Evolutionary conservation across 2,329 filamentous ascomycete genomes (phyloP).

Genomic region (Sclerotinia minor): DNA sequence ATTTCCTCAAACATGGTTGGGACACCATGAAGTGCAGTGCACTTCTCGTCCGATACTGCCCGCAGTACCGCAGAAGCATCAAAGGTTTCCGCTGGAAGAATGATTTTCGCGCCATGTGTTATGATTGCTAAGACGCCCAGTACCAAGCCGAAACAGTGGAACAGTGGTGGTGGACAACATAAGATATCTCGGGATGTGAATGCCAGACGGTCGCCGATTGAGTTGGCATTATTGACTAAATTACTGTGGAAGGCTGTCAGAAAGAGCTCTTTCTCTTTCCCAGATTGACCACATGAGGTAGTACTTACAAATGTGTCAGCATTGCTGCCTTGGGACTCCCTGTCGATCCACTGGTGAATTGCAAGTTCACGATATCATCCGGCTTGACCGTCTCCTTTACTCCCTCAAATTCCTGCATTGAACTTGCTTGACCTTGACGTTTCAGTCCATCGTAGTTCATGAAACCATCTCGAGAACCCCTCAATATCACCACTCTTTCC

Average conservation of each 20-base stretch:
- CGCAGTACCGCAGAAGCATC: constrained; percentile 65
- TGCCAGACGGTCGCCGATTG: constrained; percentile 45
- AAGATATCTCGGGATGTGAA: constrained; percentile 66
- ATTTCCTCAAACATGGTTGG: constrained; percentile 64
- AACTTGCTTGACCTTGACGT: constrained; percentile 51
- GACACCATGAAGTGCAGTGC: constrained; percentile 77
- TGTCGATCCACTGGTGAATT: constrained; percentile 75
- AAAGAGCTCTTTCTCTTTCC: not conserved
- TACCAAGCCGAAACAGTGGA: constrained; percentile 81
- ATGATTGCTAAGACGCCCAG: constrained; percentile 52
- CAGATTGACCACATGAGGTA: not conserved
- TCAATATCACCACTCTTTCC: constrained; percentile 59
- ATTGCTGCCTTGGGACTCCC: constrained; percentile 73
- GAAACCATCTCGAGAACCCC: constrained; percentile 56
- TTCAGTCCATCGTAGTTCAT: constrained; percentile 60
- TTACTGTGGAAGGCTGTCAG: constrained; percentile 28
- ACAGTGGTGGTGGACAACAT: constrained; percentile 74
- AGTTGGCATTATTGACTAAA: constrained; percentile 36
- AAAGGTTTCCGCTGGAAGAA: constrained; percentile 75
- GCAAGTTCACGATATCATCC: constrained; percentile 70
- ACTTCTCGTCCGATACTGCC: constrained; percentile 65
- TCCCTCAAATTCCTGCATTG: constrained; percentile 51
- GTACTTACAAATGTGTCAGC: constrained; percentile 53
- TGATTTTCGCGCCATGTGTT: constrained; percentile 62
- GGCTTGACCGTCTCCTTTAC: constrained; percentile 58